Evolutionary conservation across 192 early-diverging fungal species (phyloP).

Genomic region (Linnemannia elongata): DNA sequence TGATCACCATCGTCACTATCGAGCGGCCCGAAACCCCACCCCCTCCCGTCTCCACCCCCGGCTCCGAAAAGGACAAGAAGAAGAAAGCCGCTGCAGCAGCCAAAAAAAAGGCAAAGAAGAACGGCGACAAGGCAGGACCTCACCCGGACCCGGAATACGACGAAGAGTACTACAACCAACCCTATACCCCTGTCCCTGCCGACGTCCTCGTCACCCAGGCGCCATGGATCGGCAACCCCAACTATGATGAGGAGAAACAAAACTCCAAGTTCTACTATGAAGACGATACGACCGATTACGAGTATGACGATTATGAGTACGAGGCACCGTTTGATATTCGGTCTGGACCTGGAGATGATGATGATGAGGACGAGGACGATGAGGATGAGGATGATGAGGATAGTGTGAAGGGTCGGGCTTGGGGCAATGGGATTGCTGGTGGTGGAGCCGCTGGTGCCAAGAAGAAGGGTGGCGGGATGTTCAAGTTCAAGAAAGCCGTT

Average conservation of each 20-base stretch:
- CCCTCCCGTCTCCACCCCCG: neutral
- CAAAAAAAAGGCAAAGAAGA: slow-evolving; percentile 15
- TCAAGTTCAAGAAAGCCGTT: slow-evolving; percentile 49
- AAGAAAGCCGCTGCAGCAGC: neutral
- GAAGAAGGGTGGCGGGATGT: slow-evolving; percentile 43
- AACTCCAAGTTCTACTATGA: slow-evolving; percentile 42
- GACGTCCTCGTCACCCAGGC: slow-evolving; percentile 40
- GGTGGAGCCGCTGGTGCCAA: neutral
- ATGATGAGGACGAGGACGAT: slow-evolving; percentile 25
- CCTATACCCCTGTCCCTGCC: slow-evolving; percentile 40
- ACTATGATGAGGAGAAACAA: slow-evolving; percentile 43
- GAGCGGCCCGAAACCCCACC: slow-evolving; percentile 25
- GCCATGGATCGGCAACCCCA: slow-evolving; percentile 53
- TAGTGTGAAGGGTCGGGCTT: slow-evolving; percentile 7
- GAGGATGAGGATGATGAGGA: slow-evolving; percentile 32
- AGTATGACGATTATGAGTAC: slow-evolving; percentile 34
- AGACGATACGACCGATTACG: slow-evolving; percentile 21
- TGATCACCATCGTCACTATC: slow-evolving; percentile 46
- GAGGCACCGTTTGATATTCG: slow-evolving; percentile 19
- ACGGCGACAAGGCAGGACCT: slow-evolving; percentile 1
- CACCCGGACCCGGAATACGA: slow-evolving; percentile 45
- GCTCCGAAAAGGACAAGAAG: slow-evolving; percentile 28
- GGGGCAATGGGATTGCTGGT: slow-evolving; percentile 24
- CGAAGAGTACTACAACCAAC: slow-evolving; percentile 27
- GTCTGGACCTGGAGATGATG: slow-evolving; percentile 19